These are phyloP conservation scores for Melaleuca quinquenervia DNA, from an alignment of 345 rosid species.

Conservation along the genomic window DNA sequence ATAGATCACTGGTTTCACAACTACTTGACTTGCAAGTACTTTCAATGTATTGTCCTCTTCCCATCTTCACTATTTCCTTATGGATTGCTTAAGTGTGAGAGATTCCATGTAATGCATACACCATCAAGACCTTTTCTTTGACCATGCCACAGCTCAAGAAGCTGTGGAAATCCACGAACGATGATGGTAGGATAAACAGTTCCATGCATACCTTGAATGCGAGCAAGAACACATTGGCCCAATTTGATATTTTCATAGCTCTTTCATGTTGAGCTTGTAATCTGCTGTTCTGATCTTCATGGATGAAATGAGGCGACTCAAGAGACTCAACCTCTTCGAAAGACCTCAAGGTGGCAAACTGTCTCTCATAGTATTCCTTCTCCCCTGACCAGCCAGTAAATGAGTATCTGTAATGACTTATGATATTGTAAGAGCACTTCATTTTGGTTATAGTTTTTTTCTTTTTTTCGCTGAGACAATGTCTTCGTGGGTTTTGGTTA, in stretches of 20 bases:
- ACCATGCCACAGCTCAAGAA: neutral
- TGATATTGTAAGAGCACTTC: neutral
- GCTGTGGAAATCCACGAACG: neutral
- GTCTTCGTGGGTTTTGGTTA: neutral
- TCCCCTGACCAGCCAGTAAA: constrained; percentile 9
- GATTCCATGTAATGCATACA: neutral
- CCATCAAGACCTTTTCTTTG: neutral
- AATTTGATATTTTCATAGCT: constrained; percentile 17
- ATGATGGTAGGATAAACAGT: neutral
- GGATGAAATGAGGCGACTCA: neutral
- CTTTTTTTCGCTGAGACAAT: neutral
- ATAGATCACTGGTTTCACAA: neutral
- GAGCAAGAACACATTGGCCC: constrained; percentile 10
- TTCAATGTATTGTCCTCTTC: neutral
- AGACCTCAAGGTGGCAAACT: constrained; percentile 16
- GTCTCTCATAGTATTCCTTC: constrained; percentile 28
- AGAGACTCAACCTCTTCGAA: constrained; percentile 20
- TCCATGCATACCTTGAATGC: constrained; percentile 5
- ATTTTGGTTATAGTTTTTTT: neutral
- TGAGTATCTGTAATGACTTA: neutral
- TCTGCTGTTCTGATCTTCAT: neutral
- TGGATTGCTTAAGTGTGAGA: neutral
- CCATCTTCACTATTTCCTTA: neutral
- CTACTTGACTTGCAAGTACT: neutral
- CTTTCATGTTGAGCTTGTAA: constrained; percentile 12